Percentiles rank a stretch among this genome's conserved stretches.
Evolutionary conservation across 2,329 filamentous ascomycete species (phyloP).

Genomic region (Aquanectria penicillioides): DNA sequence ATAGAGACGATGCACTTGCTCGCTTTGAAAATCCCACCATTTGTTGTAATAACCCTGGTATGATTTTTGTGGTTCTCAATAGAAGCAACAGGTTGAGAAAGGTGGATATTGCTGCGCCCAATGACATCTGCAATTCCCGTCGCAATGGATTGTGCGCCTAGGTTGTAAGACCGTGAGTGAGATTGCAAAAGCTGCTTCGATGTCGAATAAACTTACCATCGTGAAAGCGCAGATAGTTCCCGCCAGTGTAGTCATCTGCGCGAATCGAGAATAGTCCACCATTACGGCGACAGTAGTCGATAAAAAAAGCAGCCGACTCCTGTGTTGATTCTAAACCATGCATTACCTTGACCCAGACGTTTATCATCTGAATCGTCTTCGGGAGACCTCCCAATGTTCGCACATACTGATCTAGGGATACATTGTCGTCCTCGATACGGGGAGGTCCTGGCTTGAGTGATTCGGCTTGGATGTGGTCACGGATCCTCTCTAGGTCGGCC

Average conservation of each 20-base stretch:
- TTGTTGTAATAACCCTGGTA: slow-evolving; percentile 32
- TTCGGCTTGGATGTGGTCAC: slow-evolving; percentile 48
- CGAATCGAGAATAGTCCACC: slow-evolving; percentile 46
- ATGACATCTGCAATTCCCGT: slow-evolving; percentile 41
- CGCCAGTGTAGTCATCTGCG: slow-evolving; percentile 47
- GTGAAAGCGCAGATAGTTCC: slow-evolving; percentile 46
- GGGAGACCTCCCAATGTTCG: slow-evolving; percentile 43
- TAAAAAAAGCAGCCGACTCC: slow-evolving; percentile 49
- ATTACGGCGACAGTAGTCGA: slow-evolving; percentile 51
- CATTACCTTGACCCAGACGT: slow-evolving; percentile 50
- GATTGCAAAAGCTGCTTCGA: neutral
- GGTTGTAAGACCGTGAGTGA: neutral
- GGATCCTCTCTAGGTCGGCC: slow-evolving; percentile 44
- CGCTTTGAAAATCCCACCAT: slow-evolving; percentile 41
- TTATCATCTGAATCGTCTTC: slow-evolving; percentile 47
- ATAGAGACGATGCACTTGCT: slow-evolving; percentile 59
- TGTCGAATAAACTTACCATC: slow-evolving; percentile 21
- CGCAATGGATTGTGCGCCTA: slow-evolving; percentile 40
- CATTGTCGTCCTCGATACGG: slow-evolving; percentile 41
- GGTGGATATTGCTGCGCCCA: slow-evolving; percentile 29
- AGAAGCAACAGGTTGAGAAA: slow-evolving; percentile 35
- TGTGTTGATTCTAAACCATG: slow-evolving; percentile 49
- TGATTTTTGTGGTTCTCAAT: slow-evolving; percentile 33
- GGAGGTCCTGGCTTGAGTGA: slow-evolving; percentile 40
- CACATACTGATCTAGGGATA: slow-evolving; percentile 49